Evolutionary conservation across 805 yeast species (phyloP), one percentile per base, ranked within the genome.

Genomic region (Candida railenensis): DNA sequence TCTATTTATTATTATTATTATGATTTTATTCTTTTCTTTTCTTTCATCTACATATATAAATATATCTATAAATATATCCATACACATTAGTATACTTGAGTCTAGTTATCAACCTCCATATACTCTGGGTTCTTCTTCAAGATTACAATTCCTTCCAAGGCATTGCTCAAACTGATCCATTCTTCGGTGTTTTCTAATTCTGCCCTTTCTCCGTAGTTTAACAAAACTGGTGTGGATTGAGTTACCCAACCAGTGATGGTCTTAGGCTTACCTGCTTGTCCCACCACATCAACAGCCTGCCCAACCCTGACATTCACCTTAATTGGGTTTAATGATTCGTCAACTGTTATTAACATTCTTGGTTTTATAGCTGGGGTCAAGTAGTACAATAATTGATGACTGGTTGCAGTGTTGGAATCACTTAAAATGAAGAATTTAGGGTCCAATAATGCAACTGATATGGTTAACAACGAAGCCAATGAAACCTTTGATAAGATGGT

Each of bases 191-290:
- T 90, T 63, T 95, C 99, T 55, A 94, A 74, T 67, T 94, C 99
- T 0, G 99, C 99, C 52, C 97, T 79, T 67, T 94, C 99, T 38
- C 98, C 98, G 56, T 84, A 83, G 36, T 94, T 91, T 47, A 94
- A 76, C 56, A 94, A 74, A 18, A 94, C 99, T 0, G 99, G 99
- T 0, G 99, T 94, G 3, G 94, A 87, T 61, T 94, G 99, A 1
- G 99, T 94, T 18, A 94, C 98, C 99, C 99, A 94, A 33, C 99
- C 99, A 3, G 99, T 94, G 41, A 94, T 94, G 11, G 97, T 91
- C 76, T 94, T 94, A 42, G 99, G 99, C 57, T 89, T 89, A 72
- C 99, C 99, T 0, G 98, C 99, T 67, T 92, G 98, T 30, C 99
- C 99, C 51, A 94, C 98, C 34, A 91, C 89, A 64, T 94, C 99